Base-by-base conservation (phyloP, 345 rosid species). In the Populus alba region DNA sequence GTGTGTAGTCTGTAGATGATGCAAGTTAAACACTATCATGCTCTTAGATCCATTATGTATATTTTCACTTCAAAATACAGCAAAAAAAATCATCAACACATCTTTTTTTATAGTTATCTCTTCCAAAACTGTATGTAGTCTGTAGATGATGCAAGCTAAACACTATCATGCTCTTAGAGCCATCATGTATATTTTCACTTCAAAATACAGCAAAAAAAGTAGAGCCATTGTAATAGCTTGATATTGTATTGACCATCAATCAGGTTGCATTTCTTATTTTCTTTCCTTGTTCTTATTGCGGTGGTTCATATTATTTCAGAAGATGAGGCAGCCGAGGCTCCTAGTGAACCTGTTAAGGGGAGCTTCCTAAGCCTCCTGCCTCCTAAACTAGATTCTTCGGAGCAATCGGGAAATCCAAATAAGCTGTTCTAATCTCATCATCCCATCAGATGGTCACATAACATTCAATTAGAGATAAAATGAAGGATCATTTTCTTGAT, bases 341-440 rank as follows among this genome's bases (percentile, higher is more conserved):
- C 86, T 67, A 79, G 78, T 75, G 87, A 87, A 81, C 84, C 91
- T 13, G 88, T 78, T 71, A 92, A 89, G n/a, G 99, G 97, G 66
- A 95, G 99, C 90, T 93, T 95, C 81, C 76, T 93, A 72, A 88
- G 87, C 71, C 92, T 90, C 63, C 82, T 92, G 87, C 94, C 98
- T 70, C 82, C 94, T 31, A 91, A 86, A 81, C 77, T 81, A 17
- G 94, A 90, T 82, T 88, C 81, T 63, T 89, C 91, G 0, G 95
- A 86, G 85, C 86, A 86, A 77, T 86, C 86, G 47, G 84, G 84
- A 86, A 81, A 80, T 82, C 87, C 11, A 77, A 87, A 71, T 91
- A 83, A 87, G 77, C 79, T 11, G 22, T 38, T 38, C 53, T 76
- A 31, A 71, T 22, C 7, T 57, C 37, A 59, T 77, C 70, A 23